Conservation (phyloP, 306 rosid species). For the Quercus suber region DNA sequence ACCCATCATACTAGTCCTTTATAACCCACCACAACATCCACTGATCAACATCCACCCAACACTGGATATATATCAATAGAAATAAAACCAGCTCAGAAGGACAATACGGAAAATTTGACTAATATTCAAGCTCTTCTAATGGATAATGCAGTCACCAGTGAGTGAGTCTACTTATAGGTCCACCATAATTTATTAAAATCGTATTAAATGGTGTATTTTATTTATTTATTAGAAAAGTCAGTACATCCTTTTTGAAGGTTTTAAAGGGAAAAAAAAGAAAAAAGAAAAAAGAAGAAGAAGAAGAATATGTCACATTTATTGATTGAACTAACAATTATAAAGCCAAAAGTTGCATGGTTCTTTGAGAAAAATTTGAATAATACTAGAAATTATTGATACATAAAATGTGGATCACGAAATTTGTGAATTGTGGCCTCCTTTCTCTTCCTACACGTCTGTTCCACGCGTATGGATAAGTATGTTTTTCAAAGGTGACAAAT, state of each 20-base stretch:
- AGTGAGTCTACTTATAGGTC: not conserved
- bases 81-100: not conserved
- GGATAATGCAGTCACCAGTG: constrained; percentile 16
- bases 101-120: constrained; percentile 12
- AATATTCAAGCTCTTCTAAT: not conserved
- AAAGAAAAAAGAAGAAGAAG: not conserved
- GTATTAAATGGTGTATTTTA: not conserved
- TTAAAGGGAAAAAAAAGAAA: not conserved
- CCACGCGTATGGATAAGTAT: not conserved
- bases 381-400: not conserved
- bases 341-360: not conserved
- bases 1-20: constrained; percentile 12
- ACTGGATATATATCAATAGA: constrained; percentile 17
- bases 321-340: not conserved
- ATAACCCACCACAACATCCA: constrained; percentile 15
- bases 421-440: not conserved
- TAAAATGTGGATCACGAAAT: not conserved
- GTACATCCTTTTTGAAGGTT: not conserved
- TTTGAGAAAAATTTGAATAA: not conserved
- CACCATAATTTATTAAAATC: not conserved
- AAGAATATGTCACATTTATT: not conserved
- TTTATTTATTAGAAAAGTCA: not conserved
- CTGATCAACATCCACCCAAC: constrained; percentile 11
- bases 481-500: not conserved
- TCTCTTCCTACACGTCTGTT: not conserved